A percentile compares a stretch with the other conserved stretches of the same genome.
Evolutionary conservation across 768 basidiomycete species (phyloP).

Genomic region (Tricholomella constricta): DNA sequence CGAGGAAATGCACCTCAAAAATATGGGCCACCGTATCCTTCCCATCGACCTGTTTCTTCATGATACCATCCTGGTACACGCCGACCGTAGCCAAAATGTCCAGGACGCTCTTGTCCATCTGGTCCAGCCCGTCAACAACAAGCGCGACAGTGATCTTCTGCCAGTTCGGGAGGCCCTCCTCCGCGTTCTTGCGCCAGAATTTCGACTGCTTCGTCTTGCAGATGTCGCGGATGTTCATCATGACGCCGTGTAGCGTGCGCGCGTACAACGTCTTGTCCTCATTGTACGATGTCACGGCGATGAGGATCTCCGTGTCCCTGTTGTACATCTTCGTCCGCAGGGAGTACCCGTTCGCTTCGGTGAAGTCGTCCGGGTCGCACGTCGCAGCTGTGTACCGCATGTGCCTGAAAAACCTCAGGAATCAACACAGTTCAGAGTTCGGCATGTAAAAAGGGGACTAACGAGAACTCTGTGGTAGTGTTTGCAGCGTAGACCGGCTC

Average conservation of each 20-base stretch:
- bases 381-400: conserved; percentile 95
- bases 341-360: conserved; percentile 76
- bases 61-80: conserved; percentile 91
- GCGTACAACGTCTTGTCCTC: conserved; percentile 90
- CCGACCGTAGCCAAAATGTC: conserved; percentile 89
- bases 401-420: conserved; percentile 47
- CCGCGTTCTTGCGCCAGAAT: conserved; percentile 83
- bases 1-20: conserved; percentile 69
- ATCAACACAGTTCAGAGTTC: neutral
- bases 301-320: conserved; percentile 88
- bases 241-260: conserved; percentile 91
- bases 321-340: conserved; percentile 86
- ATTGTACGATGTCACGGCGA: conserved; percentile 93
- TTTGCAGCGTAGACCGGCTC: conserved; percentile 70
- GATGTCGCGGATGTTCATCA: conserved; percentile 97
- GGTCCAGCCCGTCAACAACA: conserved; percentile 88
- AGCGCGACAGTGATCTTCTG: conserved; percentile 89
- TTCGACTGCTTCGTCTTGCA: conserved; percentile 94
- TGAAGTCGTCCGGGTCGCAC: conserved; percentile 88
- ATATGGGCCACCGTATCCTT: conserved; percentile 93
- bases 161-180: conserved; percentile 86
- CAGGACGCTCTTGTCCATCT: conserved; percentile 94
- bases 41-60: conserved; percentile 90
- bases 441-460: conserved; percentile 28
- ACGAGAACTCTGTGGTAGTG: conserved; percentile 93